A percentile compares a stretch with the other conserved stretches of the same genome.
These are phyloP conservation scores for Elymus sibiricus DNA, from an alignment of 176 grass and related monocot species.

Conservation along the genomic window DNA sequence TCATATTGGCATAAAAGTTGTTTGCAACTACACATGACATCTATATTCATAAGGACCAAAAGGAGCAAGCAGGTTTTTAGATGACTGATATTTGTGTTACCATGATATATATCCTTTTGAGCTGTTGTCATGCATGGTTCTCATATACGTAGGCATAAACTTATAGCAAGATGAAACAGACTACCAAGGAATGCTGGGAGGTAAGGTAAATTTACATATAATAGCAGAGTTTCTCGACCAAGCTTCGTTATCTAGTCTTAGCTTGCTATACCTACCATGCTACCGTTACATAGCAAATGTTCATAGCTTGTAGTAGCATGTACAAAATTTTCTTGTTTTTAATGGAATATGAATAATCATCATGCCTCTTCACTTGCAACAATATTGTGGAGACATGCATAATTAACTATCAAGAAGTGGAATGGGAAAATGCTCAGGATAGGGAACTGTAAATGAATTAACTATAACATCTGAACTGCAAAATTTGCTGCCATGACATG, in stretches of 20 bases:
- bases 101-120: constrained; percentile 19
- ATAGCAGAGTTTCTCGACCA: background rate
- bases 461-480: background rate
- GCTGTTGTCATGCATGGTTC: constrained; percentile 18
- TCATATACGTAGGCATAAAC: constrained; percentile 56
- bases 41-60: constrained; percentile 61
- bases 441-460: background rate
- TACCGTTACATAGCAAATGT: too few relatives aligned
- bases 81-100: constrained; percentile 4
- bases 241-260: too few relatives aligned
- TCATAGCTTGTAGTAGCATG: too few relatives aligned
- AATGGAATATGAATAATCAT: background rate
- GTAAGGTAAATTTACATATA: constrained; percentile 52
- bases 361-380: background rate
- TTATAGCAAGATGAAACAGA: constrained; percentile 83
- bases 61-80: constrained; percentile 76
- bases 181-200: constrained; percentile 72
- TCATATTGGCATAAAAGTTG: too few relatives aligned
- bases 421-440: background rate
- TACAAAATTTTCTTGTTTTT: background rate
- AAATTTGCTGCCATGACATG: background rate
- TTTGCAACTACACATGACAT: too few relatives aligned
- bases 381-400: background rate
- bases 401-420: background rate
- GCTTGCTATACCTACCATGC: too few relatives aligned